Conservation (phyloP, 1,139 yeast genomes). For the Suhomyces bolitotheri region DNA sequence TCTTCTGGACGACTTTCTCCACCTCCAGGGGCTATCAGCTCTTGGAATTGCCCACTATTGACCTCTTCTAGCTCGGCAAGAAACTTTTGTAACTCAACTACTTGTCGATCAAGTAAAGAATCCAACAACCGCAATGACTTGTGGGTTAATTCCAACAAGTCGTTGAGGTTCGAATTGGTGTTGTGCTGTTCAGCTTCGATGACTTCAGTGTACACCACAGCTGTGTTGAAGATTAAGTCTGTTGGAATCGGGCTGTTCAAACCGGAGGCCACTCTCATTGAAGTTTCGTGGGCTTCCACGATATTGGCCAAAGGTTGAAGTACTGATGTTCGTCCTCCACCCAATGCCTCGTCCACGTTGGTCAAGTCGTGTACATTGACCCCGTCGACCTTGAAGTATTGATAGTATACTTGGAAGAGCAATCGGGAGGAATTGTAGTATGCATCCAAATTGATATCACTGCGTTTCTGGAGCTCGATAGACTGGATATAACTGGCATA, state of each 20-base stretch:
- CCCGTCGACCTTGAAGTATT: conserved; percentile 46
- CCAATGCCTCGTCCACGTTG: conserved; percentile 44
- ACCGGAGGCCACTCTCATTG: conserved; percentile 26
- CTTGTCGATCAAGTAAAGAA: conserved; percentile 25
- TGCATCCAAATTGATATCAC: conserved; percentile 31
- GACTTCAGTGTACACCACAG: conserved; percentile 48
- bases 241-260: conserved; percentile 23
- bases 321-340: conserved; percentile 34
- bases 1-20: neutral
- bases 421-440: conserved; percentile 52
- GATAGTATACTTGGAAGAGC: conserved; percentile 49
- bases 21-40: conserved; percentile 4
- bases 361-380: conserved; percentile 36
- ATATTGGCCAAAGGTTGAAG: conserved; percentile 38
- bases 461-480: conserved; percentile 19
- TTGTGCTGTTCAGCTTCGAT: conserved; percentile 38
- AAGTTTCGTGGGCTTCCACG: conserved; percentile 39
- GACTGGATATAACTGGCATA: conserved; percentile 37
- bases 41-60: neutral
- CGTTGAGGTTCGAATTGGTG: conserved; percentile 13
- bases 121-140: conserved; percentile 22
- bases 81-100: conserved; percentile 28
- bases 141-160: conserved; percentile 20
- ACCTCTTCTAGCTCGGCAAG: conserved; percentile 25
- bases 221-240: conserved; percentile 49